A percentile compares a stretch with the other conserved stretches of the same genome.
Conservation (phyloP, 176 grass and related monocot genomes). For the Hyparrhenia diplandra region DNA sequence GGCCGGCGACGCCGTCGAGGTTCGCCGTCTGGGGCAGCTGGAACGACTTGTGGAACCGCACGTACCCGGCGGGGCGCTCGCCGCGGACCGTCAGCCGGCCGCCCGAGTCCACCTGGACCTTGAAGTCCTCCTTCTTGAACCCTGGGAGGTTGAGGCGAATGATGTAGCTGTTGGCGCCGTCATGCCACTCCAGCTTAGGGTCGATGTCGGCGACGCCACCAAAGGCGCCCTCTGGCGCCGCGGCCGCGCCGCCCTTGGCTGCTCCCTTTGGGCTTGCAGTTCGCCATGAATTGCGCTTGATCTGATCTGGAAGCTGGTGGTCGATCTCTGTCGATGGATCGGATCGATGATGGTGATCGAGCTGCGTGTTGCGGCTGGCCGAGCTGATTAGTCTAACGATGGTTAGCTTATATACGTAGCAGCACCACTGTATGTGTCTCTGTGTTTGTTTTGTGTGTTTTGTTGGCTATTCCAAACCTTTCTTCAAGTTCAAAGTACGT, state of each 20-base stretch:
- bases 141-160: constrained; percentile 48
- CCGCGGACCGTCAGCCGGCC: constrained; percentile 49
- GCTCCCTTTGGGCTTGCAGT: not conserved
- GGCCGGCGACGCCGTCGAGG: constrained; percentile 29
- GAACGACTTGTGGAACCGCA: constrained; percentile 34
- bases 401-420: not conserved
- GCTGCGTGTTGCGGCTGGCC: not conserved
- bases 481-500: constrained; percentile 32
- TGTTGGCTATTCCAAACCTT: constrained; percentile 53
- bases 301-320: not conserved
- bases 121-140: constrained; percentile 59
- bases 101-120: constrained; percentile 35
- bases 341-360: not conserved
- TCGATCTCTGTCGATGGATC: not conserved
- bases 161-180: constrained; percentile 5
- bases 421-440: not conserved
- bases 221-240: not conserved
- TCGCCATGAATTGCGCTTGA: constrained; percentile 8
- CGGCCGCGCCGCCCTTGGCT: not conserved
- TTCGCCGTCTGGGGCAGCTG: constrained; percentile 41
- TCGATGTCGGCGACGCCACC: constrained; percentile 26
- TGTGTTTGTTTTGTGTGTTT: not conserved
- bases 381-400: not conserved
- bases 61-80: constrained; percentile 19
- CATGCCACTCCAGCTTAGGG: constrained; percentile 11